Evolutionary conservation across 2,329 filamentous ascomycete genomes (phyloP), one percentile per base, ranked within the genome.

Genomic region (Penicillium sp.): DNA sequence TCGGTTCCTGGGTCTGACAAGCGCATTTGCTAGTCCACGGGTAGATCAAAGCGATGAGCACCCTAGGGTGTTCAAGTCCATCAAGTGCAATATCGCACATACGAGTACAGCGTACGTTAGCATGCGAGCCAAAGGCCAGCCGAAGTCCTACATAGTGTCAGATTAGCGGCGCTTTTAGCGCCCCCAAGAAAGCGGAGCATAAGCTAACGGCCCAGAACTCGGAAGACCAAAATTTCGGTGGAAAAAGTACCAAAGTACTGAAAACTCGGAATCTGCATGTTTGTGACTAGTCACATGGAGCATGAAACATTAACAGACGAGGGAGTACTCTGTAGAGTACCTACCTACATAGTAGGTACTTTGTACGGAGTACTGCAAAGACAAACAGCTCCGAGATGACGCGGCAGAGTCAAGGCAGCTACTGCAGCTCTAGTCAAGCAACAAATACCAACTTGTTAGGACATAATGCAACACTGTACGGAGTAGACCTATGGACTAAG

Each of bases 111-210:
- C 49, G 49, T 23, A 43, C 38, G 49, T 23, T 44, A 33, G 21
- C 50, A 53, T 53, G 29, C 15, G 19, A 56, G 50, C 35, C 55
- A 53, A 47, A 57, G 35, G 43, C 38, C 15, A 42, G 13, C 25
- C 39, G 21, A 25, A 35, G 50, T 33, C 39, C 39, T 45, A 29
- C 13, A 35, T 23, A 36, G 9, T 33, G 35, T 43, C 12, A 36
- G 23, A 21, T 38, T 47, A 57, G 49, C 49, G 51, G 44, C 48
- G 19, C 42, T 27, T 44, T 56, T 56, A 56, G 54, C 38, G 39
- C 36, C 25, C 39, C 42, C 41, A 31, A 43, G 7, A 53, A 53
- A 55, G 55, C 51, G 55, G 55, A 58, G 50, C 50, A 53, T 45
- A 36, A 47, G 31, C 43, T 4, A 38, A 53, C 13, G 55, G 55